phyloP scores from a whole-genome alignment of 768 basidiomycete species.

The Auricularia heimuer region DNA sequence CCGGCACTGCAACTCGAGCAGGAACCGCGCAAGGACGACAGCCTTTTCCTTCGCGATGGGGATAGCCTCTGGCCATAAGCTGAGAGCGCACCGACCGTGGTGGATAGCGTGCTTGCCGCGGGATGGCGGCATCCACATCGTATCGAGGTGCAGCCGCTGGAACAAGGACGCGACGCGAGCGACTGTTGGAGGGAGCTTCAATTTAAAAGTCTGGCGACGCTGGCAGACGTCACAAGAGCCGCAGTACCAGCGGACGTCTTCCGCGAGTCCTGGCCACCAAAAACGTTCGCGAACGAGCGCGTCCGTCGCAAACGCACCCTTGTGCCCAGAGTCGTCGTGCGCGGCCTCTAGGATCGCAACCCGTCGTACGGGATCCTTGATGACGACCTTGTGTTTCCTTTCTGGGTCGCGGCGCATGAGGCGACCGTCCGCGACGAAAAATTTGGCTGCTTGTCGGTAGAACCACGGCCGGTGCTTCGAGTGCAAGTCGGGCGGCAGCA shows the following conservation, averaged over 20 bases:
- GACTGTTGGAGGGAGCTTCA: too few species aligned
- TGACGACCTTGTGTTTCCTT: neutral
- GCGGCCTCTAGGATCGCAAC: neutral
- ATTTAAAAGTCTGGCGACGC: too few species aligned
- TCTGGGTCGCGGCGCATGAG: neutral
- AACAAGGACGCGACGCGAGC: too few species aligned
- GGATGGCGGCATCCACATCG: slow-evolving; percentile 4
- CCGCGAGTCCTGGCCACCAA: slow-evolving; percentile 22
- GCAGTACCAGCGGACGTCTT: slow-evolving; percentile 24
- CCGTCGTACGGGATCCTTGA: neutral
- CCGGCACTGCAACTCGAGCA: slow-evolving; percentile 6
- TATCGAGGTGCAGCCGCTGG: too few species aligned
- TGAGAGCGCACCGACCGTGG: slow-evolving; percentile 19
- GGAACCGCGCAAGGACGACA: neutral
- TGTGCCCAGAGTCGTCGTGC: neutral
- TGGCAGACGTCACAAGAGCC: slow-evolving; percentile 23
- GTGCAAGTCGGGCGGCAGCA: too few species aligned
- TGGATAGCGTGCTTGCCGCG: slow-evolving; percentile 12
- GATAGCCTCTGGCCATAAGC: slow-evolving; percentile 13
- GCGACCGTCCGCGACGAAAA: neutral
- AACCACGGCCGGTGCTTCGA: neutral
- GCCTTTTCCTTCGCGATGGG: slow-evolving; percentile 13
- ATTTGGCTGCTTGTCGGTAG: neutral
- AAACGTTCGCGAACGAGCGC: slow-evolving; percentile 13
- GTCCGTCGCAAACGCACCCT: neutral